phyloP scores from a whole-genome alignment of 2,329 filamentous ascomycete species.

The Gaeumannomyces sp. region DNA sequence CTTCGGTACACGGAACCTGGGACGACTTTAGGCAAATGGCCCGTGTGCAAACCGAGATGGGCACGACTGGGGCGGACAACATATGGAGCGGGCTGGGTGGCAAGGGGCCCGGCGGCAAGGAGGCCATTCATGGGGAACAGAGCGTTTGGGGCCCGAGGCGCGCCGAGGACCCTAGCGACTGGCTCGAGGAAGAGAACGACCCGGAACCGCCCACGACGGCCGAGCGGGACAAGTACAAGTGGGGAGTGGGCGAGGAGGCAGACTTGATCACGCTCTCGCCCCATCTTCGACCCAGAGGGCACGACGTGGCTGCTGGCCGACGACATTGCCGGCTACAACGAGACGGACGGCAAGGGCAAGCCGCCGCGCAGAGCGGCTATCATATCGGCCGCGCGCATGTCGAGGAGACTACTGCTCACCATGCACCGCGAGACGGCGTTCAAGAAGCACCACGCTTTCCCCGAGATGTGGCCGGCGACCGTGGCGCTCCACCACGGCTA shows the following conservation, averaged over 20 bases:
- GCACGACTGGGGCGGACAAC: constrained; percentile 58
- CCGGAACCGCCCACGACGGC: constrained; percentile 64
- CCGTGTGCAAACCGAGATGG: constrained; percentile 67
- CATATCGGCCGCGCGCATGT: constrained; percentile 82
- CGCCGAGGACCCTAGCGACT: constrained; percentile 60
- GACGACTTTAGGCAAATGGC: constrained; percentile 75
- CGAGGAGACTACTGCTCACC: constrained; percentile 66
- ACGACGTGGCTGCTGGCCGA: constrained; percentile 79
- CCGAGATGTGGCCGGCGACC: constrained; percentile 93
- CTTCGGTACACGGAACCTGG: constrained; percentile 69
- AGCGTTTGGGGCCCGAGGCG: constrained; percentile 81
- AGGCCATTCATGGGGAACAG: constrained; percentile 41
- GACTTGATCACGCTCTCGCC: constrained; percentile 89
- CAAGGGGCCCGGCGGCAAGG: constrained; percentile 19
- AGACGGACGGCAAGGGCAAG: constrained; percentile 47
- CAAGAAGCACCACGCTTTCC: constrained; percentile 84
- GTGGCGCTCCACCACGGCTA: constrained; percentile 84
- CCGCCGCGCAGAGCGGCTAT: constrained; percentile 77
- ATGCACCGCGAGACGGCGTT: constrained; percentile 90
- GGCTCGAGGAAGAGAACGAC: constrained; percentile 67
- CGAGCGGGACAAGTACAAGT: constrained; percentile 74
- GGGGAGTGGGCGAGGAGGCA: constrained; percentile 86
- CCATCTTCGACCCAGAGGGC: constrained; percentile 82
- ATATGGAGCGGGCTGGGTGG: constrained; percentile 53
- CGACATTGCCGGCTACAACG: constrained; percentile 81